Evolutionary conservation across 2,329 filamentous ascomycete genomes (phyloP).

Genomic region (Colletotrichum tropicicola): DNA sequence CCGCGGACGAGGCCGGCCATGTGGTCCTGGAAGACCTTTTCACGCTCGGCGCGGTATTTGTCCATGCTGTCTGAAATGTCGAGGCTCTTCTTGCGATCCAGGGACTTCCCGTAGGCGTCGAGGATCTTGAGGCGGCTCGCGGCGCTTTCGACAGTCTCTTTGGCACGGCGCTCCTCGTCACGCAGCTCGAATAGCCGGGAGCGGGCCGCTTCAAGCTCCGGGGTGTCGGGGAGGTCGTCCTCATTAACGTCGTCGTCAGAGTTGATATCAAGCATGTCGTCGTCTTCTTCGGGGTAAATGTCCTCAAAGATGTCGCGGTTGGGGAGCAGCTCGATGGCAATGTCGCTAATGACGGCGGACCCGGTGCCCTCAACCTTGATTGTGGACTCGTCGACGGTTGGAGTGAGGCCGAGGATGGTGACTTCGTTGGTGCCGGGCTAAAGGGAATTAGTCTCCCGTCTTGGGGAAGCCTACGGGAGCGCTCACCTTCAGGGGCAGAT

Average conservation of each 20-base stretch:
- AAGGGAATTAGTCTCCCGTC: conserved; percentile 63
- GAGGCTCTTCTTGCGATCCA: conserved; percentile 43
- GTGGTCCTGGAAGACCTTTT: conserved; percentile 51
- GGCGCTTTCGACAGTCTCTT: conserved; percentile 44
- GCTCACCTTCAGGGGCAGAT: conserved; percentile 56
- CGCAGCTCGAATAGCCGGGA: conserved; percentile 40
- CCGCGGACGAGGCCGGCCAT: conserved; percentile 41
- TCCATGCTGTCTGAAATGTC: conserved; percentile 48
- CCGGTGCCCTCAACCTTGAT: conserved; percentile 69
- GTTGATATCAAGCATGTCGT: conserved; percentile 41
- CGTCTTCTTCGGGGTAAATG: conserved; percentile 57
- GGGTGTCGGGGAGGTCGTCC: conserved; percentile 29
- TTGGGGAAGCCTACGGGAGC: conserved; percentile 41
- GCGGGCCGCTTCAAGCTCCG: conserved; percentile 38
- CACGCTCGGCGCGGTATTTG: conserved; percentile 52
- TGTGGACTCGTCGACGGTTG: conserved; percentile 64
- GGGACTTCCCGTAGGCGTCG: conserved; percentile 46
- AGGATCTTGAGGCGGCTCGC: conserved; percentile 51
- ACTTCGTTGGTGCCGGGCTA: conserved; percentile 67
- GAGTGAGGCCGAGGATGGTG: conserved; percentile 63
- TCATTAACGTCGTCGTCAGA: conserved; percentile 36
- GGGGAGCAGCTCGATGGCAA: conserved; percentile 65
- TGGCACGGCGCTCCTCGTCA: conserved; percentile 39
- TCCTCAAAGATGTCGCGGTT: conserved; percentile 65
- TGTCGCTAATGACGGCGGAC: conserved; percentile 67